Percentiles rank a stretch among this genome's conserved stretches.
phyloP scores from a whole-genome alignment of 768 basidiomycete genomes.

The Daedaleopsis nitida region DNA sequence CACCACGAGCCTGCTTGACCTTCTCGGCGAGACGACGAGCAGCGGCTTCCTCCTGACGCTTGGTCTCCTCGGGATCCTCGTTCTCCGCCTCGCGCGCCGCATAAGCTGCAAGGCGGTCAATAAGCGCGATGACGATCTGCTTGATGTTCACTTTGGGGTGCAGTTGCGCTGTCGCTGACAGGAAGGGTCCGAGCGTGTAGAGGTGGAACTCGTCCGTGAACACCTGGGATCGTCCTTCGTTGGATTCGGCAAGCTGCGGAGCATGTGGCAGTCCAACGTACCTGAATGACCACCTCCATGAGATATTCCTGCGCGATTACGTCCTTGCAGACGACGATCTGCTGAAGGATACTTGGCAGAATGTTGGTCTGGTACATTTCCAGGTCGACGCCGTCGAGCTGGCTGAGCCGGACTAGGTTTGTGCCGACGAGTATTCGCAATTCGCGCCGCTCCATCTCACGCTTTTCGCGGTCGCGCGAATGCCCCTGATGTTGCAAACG shows the following conservation, averaged over 20 bases:
- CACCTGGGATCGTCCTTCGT: slow-evolving; percentile 51
- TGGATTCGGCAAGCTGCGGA: background rate
- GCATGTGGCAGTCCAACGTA: slow-evolving; percentile 32
- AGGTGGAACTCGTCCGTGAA: slow-evolving; percentile 99
- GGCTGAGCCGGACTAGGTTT: slow-evolving; percentile 92
- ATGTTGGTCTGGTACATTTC: slow-evolving; percentile 87
- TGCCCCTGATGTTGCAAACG: slow-evolving; percentile 97
- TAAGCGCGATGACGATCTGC: slow-evolving; percentile 95
- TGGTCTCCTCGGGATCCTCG: slow-evolving; percentile 94
- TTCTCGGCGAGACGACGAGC: slow-evolving; percentile 85
- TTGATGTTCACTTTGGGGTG: slow-evolving; percentile 99
- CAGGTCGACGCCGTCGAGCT: slow-evolving; percentile 95
- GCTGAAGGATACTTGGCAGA: slow-evolving; percentile 91
- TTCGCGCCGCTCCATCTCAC: slow-evolving; percentile 94
- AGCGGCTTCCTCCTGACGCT: slow-evolving; percentile 90
- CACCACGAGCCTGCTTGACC: slow-evolving; percentile 75
- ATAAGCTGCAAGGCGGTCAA: slow-evolving; percentile 93
- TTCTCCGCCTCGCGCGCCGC: slow-evolving; percentile 97
- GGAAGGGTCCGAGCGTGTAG: slow-evolving; percentile 93
- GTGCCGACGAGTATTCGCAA: slow-evolving; percentile 96
- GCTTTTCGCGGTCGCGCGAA: slow-evolving; percentile 94
- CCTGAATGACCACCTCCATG: slow-evolving; percentile 99
- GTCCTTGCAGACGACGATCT: slow-evolving; percentile 98
- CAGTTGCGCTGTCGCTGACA: slow-evolving; percentile 92
- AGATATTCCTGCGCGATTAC: slow-evolving; percentile 98